Evolutionary conservation across 164 flowering plant genomes (phyloP), one percentile per base, ranked within the genome.

Genomic region (Platanus orientalis): DNA sequence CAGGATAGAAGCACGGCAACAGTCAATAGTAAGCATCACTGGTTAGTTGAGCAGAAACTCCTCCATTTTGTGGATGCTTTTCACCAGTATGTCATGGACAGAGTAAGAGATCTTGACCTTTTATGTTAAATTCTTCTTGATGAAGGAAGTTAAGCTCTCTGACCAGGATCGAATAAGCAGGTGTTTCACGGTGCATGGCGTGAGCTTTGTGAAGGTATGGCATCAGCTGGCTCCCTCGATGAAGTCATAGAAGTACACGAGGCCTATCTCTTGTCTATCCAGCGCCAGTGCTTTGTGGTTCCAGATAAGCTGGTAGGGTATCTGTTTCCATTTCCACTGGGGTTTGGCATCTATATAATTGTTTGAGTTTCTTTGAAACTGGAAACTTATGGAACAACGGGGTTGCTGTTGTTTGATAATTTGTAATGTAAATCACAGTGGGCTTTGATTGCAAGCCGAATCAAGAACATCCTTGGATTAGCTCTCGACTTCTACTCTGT

Each of bases 81-180:
- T 80, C 97, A 95, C 78, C 97, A 95, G 67, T 90, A 95, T 72
- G 97, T 95, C 57, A 92, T 95, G 99, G 99, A 95, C 75, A 84
- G 99, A 70, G 97, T 91, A 84, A 78, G 78, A 36, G 78, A 36
- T 19, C 34, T 60, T 23, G 58, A 65, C 59, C 13, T 39, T 20
- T 44, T 14, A n/a, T 30, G 40, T 42, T 20, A n/a, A 19, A 40
- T 36, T 63, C 23, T 56, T 60, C 11, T 48, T 23, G 13, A 20
- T 9, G 14, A 20, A 48, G 39, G 49, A 65, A 28, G 10, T 57
- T 53, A 19, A 16, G 1, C 56, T 30, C 30, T 68, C 72, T 84
- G 54, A 71, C 62, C 28, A 13, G 63, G 20, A 53, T 49, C 67
- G 62, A 16, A 27, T 67, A 58, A 58, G 68, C 83, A 94, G 99